Percentiles rank a stretch among this genome's conserved stretches.
These are phyloP conservation scores for Cenchrus purpureus DNA, from an alignment of 176 grass and related monocot species.

Conservation along the genomic window DNA sequence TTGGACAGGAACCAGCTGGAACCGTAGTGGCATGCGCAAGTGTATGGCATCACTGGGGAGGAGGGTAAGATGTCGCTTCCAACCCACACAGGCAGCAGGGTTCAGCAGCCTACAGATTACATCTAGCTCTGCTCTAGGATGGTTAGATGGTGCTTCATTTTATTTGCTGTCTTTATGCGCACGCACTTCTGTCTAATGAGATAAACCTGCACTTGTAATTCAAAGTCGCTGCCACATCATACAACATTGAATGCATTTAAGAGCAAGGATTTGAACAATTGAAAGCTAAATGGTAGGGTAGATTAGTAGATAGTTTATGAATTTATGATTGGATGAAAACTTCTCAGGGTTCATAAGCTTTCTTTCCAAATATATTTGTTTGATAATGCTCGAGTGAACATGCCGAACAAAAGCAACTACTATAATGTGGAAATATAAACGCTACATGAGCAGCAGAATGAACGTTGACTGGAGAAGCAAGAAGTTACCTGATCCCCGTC, in stretches of 20 bases:
- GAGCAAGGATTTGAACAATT: background rate
- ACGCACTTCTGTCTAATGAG: background rate
- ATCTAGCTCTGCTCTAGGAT: background rate
- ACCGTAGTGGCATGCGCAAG: background rate
- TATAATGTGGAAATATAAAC: background rate
- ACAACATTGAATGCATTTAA: background rate
- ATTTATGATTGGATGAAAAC: background rate
- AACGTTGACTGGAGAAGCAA: background rate
- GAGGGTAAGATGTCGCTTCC: background rate
- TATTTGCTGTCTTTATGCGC: background rate
- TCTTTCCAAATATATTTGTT: background rate
- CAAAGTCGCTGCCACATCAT: background rate
- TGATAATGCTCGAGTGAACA: background rate
- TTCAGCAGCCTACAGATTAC: background rate
- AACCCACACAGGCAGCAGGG: background rate
- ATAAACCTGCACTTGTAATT: background rate
- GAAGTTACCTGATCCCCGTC: constrained; percentile 77
- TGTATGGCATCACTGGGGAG: background rate
- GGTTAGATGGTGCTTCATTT: background rate
- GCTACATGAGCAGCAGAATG: background rate
- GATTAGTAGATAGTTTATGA: background rate
- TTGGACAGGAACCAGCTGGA: no score
- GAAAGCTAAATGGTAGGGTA: background rate
- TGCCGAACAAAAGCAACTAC: background rate
- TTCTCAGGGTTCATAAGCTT: background rate